Evolutionary conservation across 2,329 filamentous ascomycete genomes (phyloP).

Genomic region (Tolypocladium endophyticum): DNA sequence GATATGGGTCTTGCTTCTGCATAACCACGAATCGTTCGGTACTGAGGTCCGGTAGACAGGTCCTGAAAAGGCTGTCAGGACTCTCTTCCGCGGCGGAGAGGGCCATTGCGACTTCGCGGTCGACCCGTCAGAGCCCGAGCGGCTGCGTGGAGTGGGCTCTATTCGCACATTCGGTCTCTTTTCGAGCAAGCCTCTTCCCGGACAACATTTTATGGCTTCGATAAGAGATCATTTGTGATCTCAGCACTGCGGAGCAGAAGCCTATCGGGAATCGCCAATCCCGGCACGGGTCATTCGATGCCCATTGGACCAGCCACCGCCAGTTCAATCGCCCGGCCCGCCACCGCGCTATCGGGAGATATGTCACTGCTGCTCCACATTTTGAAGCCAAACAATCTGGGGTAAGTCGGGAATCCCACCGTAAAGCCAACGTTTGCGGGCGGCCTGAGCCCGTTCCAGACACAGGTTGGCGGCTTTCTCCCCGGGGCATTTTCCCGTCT

Average conservation of each 20-base stretch:
- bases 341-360: not conserved
- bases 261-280: not conserved
- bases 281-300: not conserved
- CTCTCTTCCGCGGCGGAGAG: not conserved
- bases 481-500: not conserved
- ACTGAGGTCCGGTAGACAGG: not conserved
- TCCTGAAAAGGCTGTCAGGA: not conserved
- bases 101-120: not conserved
- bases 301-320: not conserved
- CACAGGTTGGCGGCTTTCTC: not conserved
- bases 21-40: slow-evolving; percentile 43
- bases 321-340: not conserved
- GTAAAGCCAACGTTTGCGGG: not conserved
- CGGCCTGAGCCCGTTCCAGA: not conserved
- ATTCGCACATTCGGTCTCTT: not conserved
- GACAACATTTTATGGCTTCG: not conserved
- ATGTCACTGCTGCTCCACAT: not conserved
- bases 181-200: not conserved
- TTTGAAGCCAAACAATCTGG: not conserved
- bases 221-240: not conserved
- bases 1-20: slow-evolving; percentile 49
- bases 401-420: not conserved
- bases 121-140: not conserved
- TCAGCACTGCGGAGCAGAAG: not conserved
- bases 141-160: not conserved